phyloP scores from a whole-genome alignment of 441 rosid genomes.

The Daphne laureola region DNA sequence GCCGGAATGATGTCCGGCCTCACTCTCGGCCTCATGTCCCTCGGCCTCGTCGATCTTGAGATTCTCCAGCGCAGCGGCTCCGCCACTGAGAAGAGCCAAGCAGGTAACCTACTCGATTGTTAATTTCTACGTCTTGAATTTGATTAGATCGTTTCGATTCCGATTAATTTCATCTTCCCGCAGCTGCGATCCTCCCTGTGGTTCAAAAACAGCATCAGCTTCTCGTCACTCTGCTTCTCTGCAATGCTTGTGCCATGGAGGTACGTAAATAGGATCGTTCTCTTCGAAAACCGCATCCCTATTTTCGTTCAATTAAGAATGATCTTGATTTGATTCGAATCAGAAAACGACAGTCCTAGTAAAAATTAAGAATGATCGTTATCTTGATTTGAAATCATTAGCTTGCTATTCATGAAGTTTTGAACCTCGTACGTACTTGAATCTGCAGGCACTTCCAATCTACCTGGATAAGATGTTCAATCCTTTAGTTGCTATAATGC shows the following conservation, averaged over 20 bases:
- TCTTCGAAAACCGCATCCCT: too few relatives aligned
- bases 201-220: constrained; percentile 97
- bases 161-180: background rate
- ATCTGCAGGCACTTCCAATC: constrained; percentile 83
- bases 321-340: background rate
- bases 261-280: constrained; percentile 25
- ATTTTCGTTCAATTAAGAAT: too few relatives aligned
- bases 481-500: constrained; percentile 81
- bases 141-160: background rate
- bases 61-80: constrained; percentile 86
- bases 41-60: constrained; percentile 84
- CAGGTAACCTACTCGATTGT: constrained; percentile 35
- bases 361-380: too few relatives aligned
- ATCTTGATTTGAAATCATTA: background rate
- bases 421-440: constrained; percentile 1
- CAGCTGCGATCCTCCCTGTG: constrained; percentile 80
- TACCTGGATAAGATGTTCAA: constrained; percentile 91
- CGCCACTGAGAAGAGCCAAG: constrained; percentile 69
- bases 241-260: constrained; percentile 95
- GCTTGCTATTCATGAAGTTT: too few relatives aligned
- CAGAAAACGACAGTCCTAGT: too few relatives aligned
- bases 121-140: too few relatives aligned
- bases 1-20: constrained; percentile 93
- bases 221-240: constrained; percentile 79
- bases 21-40: constrained; percentile 83